These are phyloP conservation scores for Kodamaea anthophila DNA, from an alignment of 1,139 yeast genomes.

Conservation along the genomic window DNA sequence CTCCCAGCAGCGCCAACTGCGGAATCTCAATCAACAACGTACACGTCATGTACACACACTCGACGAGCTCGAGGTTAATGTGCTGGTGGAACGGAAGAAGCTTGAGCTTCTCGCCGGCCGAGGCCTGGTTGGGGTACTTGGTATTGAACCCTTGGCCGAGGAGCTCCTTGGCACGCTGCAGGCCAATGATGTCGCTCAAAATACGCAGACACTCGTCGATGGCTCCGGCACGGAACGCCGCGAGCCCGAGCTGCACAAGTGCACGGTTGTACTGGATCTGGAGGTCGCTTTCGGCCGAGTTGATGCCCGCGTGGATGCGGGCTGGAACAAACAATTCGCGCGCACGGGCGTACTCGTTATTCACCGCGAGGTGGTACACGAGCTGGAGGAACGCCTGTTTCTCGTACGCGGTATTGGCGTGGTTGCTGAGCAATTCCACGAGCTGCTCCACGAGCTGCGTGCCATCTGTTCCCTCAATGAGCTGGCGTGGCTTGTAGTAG, in stretches of 20 bases:
- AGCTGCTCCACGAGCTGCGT: conserved; percentile 57
- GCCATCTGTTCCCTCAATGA: conserved; percentile 61
- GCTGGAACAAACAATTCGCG: conserved; percentile 83
- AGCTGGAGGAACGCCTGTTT: conserved; percentile 81
- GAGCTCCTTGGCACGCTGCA: conserved; percentile 83
- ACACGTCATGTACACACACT: conserved; percentile 87
- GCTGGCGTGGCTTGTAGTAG: conserved; percentile 82
- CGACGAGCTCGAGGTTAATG: conserved; percentile 90
- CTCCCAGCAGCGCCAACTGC: conserved; percentile 49
- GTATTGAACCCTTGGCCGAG: conserved; percentile 89
- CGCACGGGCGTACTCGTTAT: conserved; percentile 76
- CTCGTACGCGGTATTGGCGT: conserved; percentile 62
- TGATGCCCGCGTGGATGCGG: conserved; percentile 76
- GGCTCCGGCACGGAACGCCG: conserved; percentile 90
- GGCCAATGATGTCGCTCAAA: conserved; percentile 81
- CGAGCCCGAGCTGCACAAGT: conserved; percentile 88
- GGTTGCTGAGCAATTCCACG: conserved; percentile 59
- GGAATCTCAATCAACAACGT: conserved; percentile 92
- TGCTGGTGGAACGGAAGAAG: conserved; percentile 98
- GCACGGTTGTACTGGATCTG: conserved; percentile 95
- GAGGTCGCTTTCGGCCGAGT: conserved; percentile 74
- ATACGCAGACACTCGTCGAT: conserved; percentile 84
- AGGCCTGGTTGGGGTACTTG: conserved; percentile 52
- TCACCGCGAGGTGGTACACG: conserved; percentile 87
- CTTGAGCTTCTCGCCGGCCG: conserved; percentile 67